phyloP scores from a whole-genome alignment of 2,329 filamentous ascomycete genomes.

The Colletotrichum sp. region DNA sequence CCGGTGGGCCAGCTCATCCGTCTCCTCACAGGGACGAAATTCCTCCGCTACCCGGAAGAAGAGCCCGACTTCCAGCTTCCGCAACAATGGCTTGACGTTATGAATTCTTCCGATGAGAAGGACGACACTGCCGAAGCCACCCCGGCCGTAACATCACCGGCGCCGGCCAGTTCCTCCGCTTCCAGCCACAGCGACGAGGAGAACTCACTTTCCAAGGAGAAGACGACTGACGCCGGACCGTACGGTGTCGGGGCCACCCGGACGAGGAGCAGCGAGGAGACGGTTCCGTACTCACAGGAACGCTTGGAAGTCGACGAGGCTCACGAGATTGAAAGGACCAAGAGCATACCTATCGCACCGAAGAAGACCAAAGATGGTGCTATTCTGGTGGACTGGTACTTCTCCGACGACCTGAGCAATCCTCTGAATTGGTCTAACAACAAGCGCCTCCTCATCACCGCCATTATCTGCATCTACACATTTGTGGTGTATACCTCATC shows the following conservation, averaged over 20 bases:
- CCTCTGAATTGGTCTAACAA: conserved; percentile 58
- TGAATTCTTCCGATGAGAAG: conserved; percentile 31
- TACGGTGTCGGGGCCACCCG: neutral
- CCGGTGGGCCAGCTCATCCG: conserved; percentile 64
- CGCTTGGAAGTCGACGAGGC: conserved; percentile 41
- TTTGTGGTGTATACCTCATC: conserved; percentile 61
- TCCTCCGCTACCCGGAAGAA: conserved; percentile 67
- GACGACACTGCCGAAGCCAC: neutral
- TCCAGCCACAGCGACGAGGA: conserved; percentile 7
- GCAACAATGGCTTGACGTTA: conserved; percentile 37
- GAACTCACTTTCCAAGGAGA: neutral
- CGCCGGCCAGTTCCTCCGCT: conserved; percentile 4
- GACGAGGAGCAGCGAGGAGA: conserved; percentile 21
- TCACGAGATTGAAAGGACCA: conserved; percentile 43
- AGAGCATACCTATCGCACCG: conserved; percentile 55
- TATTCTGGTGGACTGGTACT: conserved; percentile 61
- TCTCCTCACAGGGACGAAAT: conserved; percentile 54
- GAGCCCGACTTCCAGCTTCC: conserved; percentile 58
- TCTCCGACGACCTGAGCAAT: conserved; percentile 58
- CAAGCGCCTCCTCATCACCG: conserved; percentile 45
- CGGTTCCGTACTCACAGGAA: conserved; percentile 31
- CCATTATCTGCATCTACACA: conserved; percentile 61
- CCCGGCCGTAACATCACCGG: neutral
- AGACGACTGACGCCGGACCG: conserved; percentile 9
- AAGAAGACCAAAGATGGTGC: conserved; percentile 53